Base-by-base conservation (phyloP, 2,329 filamentous ascomycete genomes). In the Fusarium euwallaceae region DNA sequence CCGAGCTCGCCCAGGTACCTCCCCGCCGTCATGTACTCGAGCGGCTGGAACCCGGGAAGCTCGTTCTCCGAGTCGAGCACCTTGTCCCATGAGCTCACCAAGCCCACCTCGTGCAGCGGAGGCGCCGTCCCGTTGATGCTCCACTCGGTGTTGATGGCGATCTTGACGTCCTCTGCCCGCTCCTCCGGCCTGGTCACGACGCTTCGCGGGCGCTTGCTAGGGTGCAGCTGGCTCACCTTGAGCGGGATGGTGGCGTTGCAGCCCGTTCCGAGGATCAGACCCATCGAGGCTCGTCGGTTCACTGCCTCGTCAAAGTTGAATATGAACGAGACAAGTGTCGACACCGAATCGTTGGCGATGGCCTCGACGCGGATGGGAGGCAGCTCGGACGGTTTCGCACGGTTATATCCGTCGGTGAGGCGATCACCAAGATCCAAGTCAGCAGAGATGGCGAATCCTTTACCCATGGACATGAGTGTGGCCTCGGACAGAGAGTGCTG, bases 71-170 rank as follows among this genome's bases (percentile, higher is more conserved):
- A 82, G 76, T 95, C 93, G 7, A 97, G 86, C 68, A 87, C 83
- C 11, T 86, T 83, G 78, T 97, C 94, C 94, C 94, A 96, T 39
- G 84, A 84, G 11, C 89, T 95, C 61, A 94, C 89, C 58, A 95
- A 87, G 1, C 86, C 85, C 22, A 92, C 83, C 27, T 91, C 87
- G 27, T 87, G 86, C 64, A 96, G 84, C 1, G 94, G 92, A 8
- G 87, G 86, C n/a, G 91, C 91, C 3, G 93, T 91, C 8, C 94
- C 94, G 29, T 92, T 92, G 76, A 97, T 95, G 61, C 92, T 94
- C 92, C 93, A 95, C 82, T 97, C 94, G 0, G 94, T 96, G 79
- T 96, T 96, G 72, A 96, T 91, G 6, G 94, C 90, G 16, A 95
- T 92, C 74, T 90, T 92, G n/a, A 89, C 84, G 8, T 92, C 87